Evolutionary conservation across 352 stramenopile genomes (phyloP), one percentile per base, ranked within the genome.

Genomic region (Globisporangium canariense): DNA sequence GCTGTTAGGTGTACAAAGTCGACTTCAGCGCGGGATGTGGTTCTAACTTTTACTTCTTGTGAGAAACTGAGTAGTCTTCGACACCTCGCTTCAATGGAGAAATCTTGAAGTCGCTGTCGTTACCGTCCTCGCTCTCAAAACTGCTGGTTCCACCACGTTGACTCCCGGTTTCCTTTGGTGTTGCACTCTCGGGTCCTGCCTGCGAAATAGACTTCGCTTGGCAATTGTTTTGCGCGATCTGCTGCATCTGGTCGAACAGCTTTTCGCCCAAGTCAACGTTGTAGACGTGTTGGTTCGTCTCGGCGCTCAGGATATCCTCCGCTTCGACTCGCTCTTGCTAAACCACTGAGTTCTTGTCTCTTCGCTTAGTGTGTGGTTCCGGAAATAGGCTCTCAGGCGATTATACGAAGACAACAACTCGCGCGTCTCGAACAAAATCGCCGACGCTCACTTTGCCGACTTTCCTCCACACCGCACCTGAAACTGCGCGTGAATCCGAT

Each of bases 401-500:
- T 40, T 56, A 2, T 16, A 56, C 8, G 50, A 41, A 40, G 50
- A 41, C 50, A 41, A n/a, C 50, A 56, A 20, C 28, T 34, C 50
- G 13, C 16, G 18, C 50, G 18, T 56, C 50, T 56, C 18, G 28
- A 20, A 4, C 28, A 11, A 34, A n/a, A 41, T 40, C 16, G 28
- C 25, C n/a, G 50, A 56, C 16, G 28, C 50, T 41, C 8, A 25
- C 28, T 18, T 36, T 14, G 50, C 16, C 28, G 50, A 41, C 34
- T 56, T 36, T 41, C 50, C 50, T 14, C 28, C 14, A n/a, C 28
- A 41, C n/a, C 40, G 30, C 13, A 40, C 28, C 3, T 56, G 28
- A 14, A 56, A 56, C 16, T 56, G 50, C 25, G 25, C 14, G 49
- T 55, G 30, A 13, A 55, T 55, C 49, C 25, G 49, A n/a, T 18